Conservation (phyloP, 305 asterid species). For the Plantago lanceolata region DNA sequence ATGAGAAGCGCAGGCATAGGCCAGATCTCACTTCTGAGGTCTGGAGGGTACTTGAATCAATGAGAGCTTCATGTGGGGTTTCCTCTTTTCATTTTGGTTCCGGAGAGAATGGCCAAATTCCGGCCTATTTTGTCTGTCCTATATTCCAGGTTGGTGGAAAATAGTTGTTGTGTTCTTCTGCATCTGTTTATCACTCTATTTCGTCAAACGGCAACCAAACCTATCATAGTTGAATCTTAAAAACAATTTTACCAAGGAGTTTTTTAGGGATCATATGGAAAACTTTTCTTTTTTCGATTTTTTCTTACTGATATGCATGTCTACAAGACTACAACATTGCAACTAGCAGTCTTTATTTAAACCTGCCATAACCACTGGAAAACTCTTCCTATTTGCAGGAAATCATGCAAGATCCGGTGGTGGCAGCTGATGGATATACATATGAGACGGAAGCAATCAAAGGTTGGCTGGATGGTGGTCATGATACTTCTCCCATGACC, state of each 20-base stretch:
- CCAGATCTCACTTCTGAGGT: slow-evolving; percentile 85
- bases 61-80: slow-evolving; percentile 68
- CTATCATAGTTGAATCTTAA: too few relatives aligned
- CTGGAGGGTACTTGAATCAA: slow-evolving; percentile 81
- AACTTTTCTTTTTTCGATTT: background rate
- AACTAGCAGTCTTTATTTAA: background rate
- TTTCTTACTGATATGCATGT: too few relatives aligned
- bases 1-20: slow-evolving; percentile 41
- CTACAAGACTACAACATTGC: too few relatives aligned
- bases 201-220: too few relatives aligned
- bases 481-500: slow-evolving; percentile 89
- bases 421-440: slow-evolving; percentile 30
- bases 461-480: slow-evolving; percentile 82
- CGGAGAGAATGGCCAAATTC: slow-evolving; percentile 45
- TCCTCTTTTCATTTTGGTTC: slow-evolving; percentile 47
- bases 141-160: slow-evolving; percentile 73
- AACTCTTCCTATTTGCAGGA: background rate
- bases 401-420: slow-evolving; percentile 4
- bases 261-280: background rate
- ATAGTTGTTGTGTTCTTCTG: slow-evolving; percentile 5
- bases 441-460: slow-evolving; percentile 83
- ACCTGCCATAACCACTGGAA: background rate
- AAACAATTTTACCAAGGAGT: too few relatives aligned
- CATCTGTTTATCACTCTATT: background rate
- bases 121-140: slow-evolving; percentile 78